These are phyloP conservation scores for Stemphylium vesicarium DNA, from an alignment of 2,329 filamentous ascomycete species.

Conservation along the genomic window DNA sequence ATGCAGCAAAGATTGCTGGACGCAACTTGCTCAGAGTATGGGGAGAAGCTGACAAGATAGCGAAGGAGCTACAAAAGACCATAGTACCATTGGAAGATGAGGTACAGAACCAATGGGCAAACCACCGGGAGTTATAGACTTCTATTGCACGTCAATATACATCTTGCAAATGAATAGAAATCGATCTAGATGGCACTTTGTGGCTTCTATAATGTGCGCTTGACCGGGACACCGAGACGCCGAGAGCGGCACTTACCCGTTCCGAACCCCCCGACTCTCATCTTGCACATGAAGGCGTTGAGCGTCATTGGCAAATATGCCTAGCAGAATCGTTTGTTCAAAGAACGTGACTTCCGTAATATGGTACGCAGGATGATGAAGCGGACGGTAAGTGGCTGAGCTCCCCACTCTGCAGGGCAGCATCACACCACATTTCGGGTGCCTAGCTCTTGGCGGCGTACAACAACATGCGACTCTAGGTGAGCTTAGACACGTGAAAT, in stretches of 20 bases:
- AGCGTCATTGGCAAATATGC: no score
- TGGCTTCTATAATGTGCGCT: no score
- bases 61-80: slow-evolving; percentile 65
- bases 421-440: slow-evolving; percentile 28
- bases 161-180: no score
- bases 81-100: slow-evolving; percentile 55
- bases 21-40: slow-evolving; percentile 85
- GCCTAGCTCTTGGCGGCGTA: slow-evolving; percentile 27
- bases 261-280: no score
- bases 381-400: slow-evolving; percentile 10
- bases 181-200: no score
- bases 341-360: background rate
- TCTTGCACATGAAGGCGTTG: no score
- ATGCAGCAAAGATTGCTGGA: slow-evolving; percentile 78
- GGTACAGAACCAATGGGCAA: slow-evolving; percentile 35
- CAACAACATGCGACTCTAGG: slow-evolving; percentile 5
- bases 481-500: background rate
- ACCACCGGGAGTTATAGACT: background rate
- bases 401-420: slow-evolving; percentile 5
- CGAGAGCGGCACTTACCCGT: no score
- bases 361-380: background rate
- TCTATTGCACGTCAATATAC: no score
- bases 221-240: no score
- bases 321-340: no score
- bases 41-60: slow-evolving; percentile 77